A percentile compares a stretch with the other conserved stretches of the same genome.
phyloP scores from a whole-genome alignment of 768 basidiomycete species.

The Boletales sp. region DNA sequence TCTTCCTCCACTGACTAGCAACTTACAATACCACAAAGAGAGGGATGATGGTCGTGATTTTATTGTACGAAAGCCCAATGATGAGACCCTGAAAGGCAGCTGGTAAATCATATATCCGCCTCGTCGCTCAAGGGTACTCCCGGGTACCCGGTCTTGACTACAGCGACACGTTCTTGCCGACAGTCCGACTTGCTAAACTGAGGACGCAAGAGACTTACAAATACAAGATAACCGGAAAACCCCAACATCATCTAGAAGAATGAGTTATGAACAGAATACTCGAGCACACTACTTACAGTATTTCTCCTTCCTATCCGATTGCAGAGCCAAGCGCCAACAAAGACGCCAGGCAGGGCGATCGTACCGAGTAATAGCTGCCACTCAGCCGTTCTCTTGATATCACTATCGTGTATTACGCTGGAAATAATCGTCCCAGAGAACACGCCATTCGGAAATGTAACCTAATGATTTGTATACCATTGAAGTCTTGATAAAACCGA shows the following conservation, averaged over 20 bases:
- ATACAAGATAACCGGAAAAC: slow-evolving; percentile 64
- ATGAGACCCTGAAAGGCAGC: slow-evolving; percentile 38
- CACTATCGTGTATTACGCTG: slow-evolving; percentile 53
- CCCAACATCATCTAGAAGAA: slow-evolving; percentile 56
- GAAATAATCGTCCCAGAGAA: slow-evolving; percentile 68
- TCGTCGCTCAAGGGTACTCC: too few species aligned
- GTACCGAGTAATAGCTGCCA: slow-evolving; percentile 64
- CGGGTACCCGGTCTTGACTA: too few species aligned
- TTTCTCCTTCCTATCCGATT: slow-evolving; percentile 56
- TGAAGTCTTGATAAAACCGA: neutral
- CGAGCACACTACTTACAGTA: slow-evolving; percentile 36
- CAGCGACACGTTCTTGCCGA: too few species aligned
- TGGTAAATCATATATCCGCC: neutral
- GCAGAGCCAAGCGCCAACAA: slow-evolving; percentile 47
- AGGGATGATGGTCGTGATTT: slow-evolving; percentile 57
- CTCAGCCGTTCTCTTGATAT: slow-evolving; percentile 60
- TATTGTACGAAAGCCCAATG: slow-evolving; percentile 59
- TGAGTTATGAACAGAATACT: slow-evolving; percentile 4
- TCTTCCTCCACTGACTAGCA: neutral
- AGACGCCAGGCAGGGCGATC: slow-evolving; percentile 61
- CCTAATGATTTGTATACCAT: slow-evolving; percentile 28
- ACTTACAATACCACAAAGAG: slow-evolving; percentile 67
- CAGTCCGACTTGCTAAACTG: neutral
- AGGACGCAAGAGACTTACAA: slow-evolving; percentile 35
- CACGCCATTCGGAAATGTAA: slow-evolving; percentile 71